Conservation (phyloP, 1,139 yeast species). For the Yamadazyma dendronema region DNA sequence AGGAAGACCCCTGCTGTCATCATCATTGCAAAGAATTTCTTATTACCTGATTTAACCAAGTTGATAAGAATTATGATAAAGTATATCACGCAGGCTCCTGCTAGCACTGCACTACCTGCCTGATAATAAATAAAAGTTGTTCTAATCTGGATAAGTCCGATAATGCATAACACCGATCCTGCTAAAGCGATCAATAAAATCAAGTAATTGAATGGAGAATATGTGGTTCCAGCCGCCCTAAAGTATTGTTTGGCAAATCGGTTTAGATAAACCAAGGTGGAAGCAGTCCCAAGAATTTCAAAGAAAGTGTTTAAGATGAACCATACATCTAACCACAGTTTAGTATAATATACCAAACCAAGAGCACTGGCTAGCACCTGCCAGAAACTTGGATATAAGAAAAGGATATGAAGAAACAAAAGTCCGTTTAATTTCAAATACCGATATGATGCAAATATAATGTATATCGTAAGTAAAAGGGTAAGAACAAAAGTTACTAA, state of each 20-base stretch:
- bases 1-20: slow-evolving; percentile 5
- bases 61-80: slow-evolving; percentile 4
- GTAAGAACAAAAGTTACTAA: slow-evolving; percentile 9
- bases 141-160: slow-evolving; percentile 12
- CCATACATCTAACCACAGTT: slow-evolving; percentile 13
- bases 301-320: slow-evolving; percentile 13
- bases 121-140: slow-evolving; percentile 12
- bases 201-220: slow-evolving; percentile 8
- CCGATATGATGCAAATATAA: slow-evolving; percentile 8
- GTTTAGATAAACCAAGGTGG: slow-evolving; percentile 11
- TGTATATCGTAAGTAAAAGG: slow-evolving; percentile 9
- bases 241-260: slow-evolving; percentile 8
- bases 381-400: slow-evolving; percentile 14
- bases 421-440: slow-evolving; percentile 7
- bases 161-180: slow-evolving; percentile 10
- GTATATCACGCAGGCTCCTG: slow-evolving; percentile 8
- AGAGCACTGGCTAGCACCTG: slow-evolving; percentile 11
- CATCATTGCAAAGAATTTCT: slow-evolving; percentile 8
- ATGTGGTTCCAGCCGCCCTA: slow-evolving; percentile 4
- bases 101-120: slow-evolving; percentile 11
- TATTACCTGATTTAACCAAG: slow-evolving; percentile 1
- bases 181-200: slow-evolving; percentile 7
- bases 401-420: slow-evolving; percentile 8
- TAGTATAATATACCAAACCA: slow-evolving; percentile 12
- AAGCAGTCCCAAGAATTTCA: slow-evolving; percentile 13